Conservation (phyloP, 2,329 filamentous ascomycete species). For the Nemania bipapillata region DNA sequence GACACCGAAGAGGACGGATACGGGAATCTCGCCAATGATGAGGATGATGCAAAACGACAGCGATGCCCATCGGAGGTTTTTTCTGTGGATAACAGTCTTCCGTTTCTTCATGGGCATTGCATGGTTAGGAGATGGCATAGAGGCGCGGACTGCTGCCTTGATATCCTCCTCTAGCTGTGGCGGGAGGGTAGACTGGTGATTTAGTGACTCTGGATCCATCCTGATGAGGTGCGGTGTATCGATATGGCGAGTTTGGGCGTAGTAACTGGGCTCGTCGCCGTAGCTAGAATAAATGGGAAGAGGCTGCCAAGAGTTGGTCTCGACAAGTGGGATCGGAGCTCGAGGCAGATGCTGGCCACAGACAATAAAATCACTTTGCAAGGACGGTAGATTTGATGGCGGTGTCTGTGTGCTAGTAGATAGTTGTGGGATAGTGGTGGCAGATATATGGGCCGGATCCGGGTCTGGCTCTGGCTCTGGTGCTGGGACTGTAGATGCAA, state of each 20-base stretch:
- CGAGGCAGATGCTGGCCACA: slow-evolving; percentile 11
- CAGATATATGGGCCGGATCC: slow-evolving; percentile 15
- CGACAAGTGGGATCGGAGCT: slow-evolving; percentile 26
- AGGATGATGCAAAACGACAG: slow-evolving; percentile 12
- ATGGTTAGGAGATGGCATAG: slow-evolving; percentile 3
- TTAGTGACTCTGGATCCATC: slow-evolving; percentile 18
- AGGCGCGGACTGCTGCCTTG: slow-evolving; percentile 32
- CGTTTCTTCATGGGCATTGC: neutral
- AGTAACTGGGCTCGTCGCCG: neutral
- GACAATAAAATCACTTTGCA: neutral
- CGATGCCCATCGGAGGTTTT: slow-evolving; percentile 22
- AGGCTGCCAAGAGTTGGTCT: slow-evolving; percentile 24
- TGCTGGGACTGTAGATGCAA: no score
- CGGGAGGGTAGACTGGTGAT: slow-evolving; percentile 19
- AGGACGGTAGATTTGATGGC: neutral
- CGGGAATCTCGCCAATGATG: slow-evolving; percentile 10
- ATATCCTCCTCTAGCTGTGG: slow-evolving; percentile 35
- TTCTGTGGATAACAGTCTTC: slow-evolving; percentile 5
- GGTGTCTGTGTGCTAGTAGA: neutral
- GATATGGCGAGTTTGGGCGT: slow-evolving; percentile 1
- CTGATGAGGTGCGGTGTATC: neutral
- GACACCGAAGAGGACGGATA: neutral
- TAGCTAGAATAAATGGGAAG: neutral
- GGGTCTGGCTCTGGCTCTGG: no score
- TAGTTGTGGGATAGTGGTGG: neutral